Percentiles rank a stretch among this genome's conserved stretches.
phyloP scores from a whole-genome alignment of 306 rosid genomes.

The Fragaria nilgerrensis region DNA sequence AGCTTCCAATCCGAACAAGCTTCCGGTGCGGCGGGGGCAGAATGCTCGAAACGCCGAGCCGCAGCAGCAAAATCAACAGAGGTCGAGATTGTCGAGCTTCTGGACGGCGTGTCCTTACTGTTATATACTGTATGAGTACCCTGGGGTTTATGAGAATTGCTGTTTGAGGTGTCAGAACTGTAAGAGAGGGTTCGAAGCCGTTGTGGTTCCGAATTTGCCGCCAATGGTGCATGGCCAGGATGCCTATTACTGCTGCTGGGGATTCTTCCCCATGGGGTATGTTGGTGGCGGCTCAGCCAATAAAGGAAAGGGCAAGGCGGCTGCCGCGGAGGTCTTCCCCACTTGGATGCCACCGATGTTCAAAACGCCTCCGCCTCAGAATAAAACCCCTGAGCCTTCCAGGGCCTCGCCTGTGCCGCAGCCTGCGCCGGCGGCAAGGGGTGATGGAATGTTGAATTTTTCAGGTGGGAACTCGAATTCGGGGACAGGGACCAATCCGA shows the following conservation, averaged over 20 bases:
- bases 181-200: conserved; percentile 63
- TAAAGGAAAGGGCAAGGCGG: conserved; percentile 32
- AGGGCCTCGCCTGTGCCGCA: background rate
- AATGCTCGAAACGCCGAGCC: conserved; percentile 1
- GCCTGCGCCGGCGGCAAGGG: background rate
- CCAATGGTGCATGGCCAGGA: conserved; percentile 74
- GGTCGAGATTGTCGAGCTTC: conserved; percentile 49
- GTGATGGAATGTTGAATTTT: conserved; percentile 7
- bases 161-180: conserved; percentile 86
- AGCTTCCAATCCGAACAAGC: conserved; percentile 21
- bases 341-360: conserved; percentile 64
- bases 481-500: background rate
- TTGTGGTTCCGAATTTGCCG: conserved; percentile 47
- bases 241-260: conserved; percentile 86
- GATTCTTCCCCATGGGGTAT: conserved; percentile 71
- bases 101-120: conserved; percentile 99
- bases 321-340: conserved; percentile 31
- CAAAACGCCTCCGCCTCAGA: conserved; percentile 13
- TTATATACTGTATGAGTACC: conserved; percentile 65
- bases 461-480: conserved; percentile 26
- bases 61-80: background rate
- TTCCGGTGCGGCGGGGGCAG: conserved; percentile 51
- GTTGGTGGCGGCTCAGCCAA: conserved; percentile 24
- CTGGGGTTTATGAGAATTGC: conserved; percentile 65
- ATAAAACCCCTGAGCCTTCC: conserved; percentile 2